phyloP scores from a whole-genome alignment of 2,329 filamentous ascomycete genomes.

The Trichoderma guizhouense region DNA sequence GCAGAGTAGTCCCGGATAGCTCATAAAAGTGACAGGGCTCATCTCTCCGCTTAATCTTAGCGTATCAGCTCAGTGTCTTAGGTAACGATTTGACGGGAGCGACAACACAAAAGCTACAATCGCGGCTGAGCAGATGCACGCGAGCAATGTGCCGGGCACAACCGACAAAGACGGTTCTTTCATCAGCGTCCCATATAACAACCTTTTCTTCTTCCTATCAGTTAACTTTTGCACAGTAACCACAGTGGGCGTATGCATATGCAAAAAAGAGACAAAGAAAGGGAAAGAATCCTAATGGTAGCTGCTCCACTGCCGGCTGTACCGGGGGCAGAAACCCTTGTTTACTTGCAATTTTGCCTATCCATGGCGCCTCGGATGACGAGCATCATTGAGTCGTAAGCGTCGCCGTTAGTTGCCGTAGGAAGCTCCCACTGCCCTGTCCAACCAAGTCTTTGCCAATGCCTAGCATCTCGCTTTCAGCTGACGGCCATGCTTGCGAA shows the following conservation, averaged over 20 bases:
- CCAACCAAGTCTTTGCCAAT: background rate
- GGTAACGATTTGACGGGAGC: background rate
- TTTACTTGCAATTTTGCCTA: background rate
- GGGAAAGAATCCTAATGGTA: background rate
- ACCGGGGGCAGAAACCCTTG: background rate
- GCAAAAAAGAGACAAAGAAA: background rate
- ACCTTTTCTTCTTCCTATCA: background rate
- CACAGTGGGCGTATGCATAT: background rate
- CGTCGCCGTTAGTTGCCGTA: background rate
- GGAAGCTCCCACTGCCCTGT: background rate
- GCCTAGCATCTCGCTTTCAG: conserved; percentile 9
- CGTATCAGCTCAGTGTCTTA: conserved; percentile 1
- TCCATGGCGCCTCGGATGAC: background rate
- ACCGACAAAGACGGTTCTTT: background rate
- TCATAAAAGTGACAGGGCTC: background rate
- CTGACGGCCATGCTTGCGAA: background rate
- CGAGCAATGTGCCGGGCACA: background rate
- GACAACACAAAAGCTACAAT: background rate
- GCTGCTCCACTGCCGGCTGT: background rate
- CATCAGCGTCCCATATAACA: background rate
- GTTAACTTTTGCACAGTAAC: background rate
- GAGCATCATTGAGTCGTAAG: background rate
- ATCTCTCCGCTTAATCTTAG: conserved; percentile 3
- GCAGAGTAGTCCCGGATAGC: background rate
- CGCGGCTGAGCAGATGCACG: background rate